Conservation (phyloP, 768 basidiomycete genomes). For the Podaxis sp. region DNA sequence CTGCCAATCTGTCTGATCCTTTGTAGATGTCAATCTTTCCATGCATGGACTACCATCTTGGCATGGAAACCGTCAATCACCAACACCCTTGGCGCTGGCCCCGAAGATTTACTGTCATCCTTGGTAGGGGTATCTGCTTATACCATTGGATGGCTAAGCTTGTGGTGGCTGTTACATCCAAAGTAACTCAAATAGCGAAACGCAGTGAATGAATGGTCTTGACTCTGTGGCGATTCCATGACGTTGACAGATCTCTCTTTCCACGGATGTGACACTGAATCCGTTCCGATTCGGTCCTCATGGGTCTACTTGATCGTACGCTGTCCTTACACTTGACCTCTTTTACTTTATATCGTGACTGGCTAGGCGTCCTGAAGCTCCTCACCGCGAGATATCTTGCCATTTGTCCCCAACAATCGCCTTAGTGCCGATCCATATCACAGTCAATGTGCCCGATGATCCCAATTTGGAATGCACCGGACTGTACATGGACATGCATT, state of each 20-base stretch:
- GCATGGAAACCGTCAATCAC: too few species aligned
- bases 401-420: not conserved
- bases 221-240: not conserved
- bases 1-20: not conserved
- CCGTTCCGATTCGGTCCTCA: not conserved
- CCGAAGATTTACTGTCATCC: too few species aligned
- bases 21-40: too few species aligned
- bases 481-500: not conserved
- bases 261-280: not conserved
- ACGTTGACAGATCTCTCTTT: not conserved
- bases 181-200: not conserved
- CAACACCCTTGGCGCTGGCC: too few species aligned
- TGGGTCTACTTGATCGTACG: not conserved
- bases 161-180: not conserved
- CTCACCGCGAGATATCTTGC: not conserved
- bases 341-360: not conserved
- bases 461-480: not conserved
- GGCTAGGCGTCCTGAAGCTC: not conserved
- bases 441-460: not conserved
- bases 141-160: not conserved
- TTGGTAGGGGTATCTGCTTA: too few species aligned
- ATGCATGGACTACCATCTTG: too few species aligned
- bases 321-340: not conserved
- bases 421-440: not conserved
- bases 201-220: not conserved